Evolutionary conservation across 371 early-diverging fungal species (phyloP).

Genomic region (Mortierella sp.): DNA sequence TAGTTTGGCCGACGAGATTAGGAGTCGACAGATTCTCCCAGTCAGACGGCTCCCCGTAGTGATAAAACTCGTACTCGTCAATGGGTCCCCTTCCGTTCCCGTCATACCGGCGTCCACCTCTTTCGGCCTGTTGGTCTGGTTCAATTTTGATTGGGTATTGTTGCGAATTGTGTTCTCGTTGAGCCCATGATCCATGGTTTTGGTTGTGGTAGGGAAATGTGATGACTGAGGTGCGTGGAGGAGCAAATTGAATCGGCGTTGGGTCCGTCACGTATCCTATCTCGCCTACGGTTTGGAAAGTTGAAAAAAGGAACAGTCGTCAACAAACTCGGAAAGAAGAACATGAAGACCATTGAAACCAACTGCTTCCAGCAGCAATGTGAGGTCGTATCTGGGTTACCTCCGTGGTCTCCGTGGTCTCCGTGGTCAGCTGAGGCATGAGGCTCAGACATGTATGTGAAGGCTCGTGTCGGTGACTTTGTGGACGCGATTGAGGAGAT

Average conservation of each 20-base stretch:
- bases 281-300: not conserved
- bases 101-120: not conserved
- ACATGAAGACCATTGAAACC: not conserved
- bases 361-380: not conserved
- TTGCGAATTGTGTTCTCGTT: not conserved
- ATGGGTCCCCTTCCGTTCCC: not conserved
- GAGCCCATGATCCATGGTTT: not conserved
- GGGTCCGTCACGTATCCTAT: not conserved
- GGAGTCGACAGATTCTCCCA: constrained; percentile 31
- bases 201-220: not conserved
- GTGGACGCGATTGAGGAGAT: constrained; percentile 35
- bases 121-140: not conserved
- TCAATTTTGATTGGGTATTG: not conserved
- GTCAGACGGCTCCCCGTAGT: constrained; percentile 16
- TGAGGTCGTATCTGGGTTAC: not conserved
- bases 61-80: constrained; percentile 12
- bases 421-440: not conserved
- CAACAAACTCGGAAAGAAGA: not conserved
- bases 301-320: not conserved
- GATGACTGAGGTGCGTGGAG: not conserved
- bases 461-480: constrained; percentile 12
- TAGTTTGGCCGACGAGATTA: constrained; percentile 43
- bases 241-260: not conserved
- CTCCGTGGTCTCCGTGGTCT: not conserved
- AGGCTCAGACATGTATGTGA: constrained; percentile 4